Evolutionary conservation across 2,329 filamentous ascomycete species (phyloP).

Genomic region (Penicillium janthinellum): DNA sequence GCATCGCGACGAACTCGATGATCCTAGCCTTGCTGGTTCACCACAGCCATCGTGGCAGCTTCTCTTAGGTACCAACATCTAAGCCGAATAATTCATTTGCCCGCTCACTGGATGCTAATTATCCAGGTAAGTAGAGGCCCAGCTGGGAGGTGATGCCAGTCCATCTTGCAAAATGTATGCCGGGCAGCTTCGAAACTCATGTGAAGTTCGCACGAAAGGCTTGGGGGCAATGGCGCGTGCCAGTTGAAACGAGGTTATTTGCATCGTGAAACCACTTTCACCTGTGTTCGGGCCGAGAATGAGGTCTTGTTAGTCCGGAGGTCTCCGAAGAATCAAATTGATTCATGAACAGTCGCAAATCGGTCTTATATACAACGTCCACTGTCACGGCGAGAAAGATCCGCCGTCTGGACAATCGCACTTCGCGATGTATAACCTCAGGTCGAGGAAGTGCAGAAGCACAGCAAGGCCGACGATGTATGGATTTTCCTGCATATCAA

Average conservation of each 20-base stretch:
- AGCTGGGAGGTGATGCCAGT: background rate
- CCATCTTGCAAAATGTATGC: background rate
- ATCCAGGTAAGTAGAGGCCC: background rate
- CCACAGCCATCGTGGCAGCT: background rate
- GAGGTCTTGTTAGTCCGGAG: background rate
- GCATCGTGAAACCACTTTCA: background rate
- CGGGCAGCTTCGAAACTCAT: background rate
- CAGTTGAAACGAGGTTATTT: background rate
- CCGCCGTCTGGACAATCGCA: background rate
- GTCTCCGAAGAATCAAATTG: background rate
- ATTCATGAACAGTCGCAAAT: too few relatives aligned
- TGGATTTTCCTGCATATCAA: background rate
- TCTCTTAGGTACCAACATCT: background rate
- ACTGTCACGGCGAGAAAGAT: background rate
- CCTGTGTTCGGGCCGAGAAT: background rate
- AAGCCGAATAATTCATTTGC: too few relatives aligned
- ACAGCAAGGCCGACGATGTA: background rate
- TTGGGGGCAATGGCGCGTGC: background rate
- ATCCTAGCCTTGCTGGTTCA: background rate
- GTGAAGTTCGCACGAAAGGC: background rate
- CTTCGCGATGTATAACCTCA: background rate
- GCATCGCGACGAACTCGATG: conserved; percentile 3
- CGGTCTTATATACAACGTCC: background rate
- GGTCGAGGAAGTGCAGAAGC: background rate
- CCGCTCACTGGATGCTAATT: background rate